Percentiles rank a stretch among this genome's conserved stretches.
These are phyloP conservation scores for Mycena belliarum DNA, from an alignment of 768 basidiomycete species.

Conservation along the genomic window DNA sequence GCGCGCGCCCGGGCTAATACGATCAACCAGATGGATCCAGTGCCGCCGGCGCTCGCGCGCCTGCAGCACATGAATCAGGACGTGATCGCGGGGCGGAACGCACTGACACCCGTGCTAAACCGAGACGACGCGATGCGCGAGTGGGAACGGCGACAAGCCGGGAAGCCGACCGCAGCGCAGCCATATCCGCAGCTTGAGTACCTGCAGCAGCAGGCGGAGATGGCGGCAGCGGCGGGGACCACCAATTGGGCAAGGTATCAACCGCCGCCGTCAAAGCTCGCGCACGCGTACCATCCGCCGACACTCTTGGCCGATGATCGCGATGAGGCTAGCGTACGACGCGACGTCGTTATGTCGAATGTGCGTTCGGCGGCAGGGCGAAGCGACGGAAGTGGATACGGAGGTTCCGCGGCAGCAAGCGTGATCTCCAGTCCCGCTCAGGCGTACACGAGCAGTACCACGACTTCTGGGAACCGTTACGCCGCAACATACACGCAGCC, in stretches of 20 bases:
- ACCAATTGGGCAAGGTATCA: slow-evolving; percentile 63
- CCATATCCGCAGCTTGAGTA: slow-evolving; percentile 90
- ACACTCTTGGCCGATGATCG: slow-evolving; percentile 57
- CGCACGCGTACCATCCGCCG: slow-evolving; percentile 68
- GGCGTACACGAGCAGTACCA: slow-evolving; percentile 57
- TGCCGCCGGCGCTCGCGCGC: slow-evolving; percentile 93
- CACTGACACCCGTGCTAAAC: slow-evolving; percentile 90
- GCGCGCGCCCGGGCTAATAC: slow-evolving; percentile 86
- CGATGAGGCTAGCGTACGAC: slow-evolving; percentile 34
- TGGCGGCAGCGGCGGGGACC: slow-evolving; percentile 65
- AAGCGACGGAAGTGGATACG: slow-evolving; percentile 31
- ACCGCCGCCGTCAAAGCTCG: slow-evolving; percentile 63
- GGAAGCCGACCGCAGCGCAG: slow-evolving; percentile 67
- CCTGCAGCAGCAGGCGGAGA: slow-evolving; percentile 90
- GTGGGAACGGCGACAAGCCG: slow-evolving; percentile 90
- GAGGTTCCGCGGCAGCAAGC: slow-evolving; percentile 17
- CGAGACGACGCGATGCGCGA: slow-evolving; percentile 94
- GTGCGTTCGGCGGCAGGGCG: slow-evolving; percentile 55
- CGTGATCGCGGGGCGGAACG: slow-evolving; percentile 74
- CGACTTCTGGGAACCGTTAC: slow-evolving; percentile 62
- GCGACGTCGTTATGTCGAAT: slow-evolving; percentile 82
- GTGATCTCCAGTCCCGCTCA: slow-evolving; percentile 78
- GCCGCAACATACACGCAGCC: slow-evolving; percentile 53
- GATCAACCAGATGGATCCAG: slow-evolving; percentile 85
- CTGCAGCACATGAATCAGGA: slow-evolving; percentile 89